Conservation (phyloP, 495 filamentous ascomycete genomes). For the Penicilliopsis zonata region DNA sequence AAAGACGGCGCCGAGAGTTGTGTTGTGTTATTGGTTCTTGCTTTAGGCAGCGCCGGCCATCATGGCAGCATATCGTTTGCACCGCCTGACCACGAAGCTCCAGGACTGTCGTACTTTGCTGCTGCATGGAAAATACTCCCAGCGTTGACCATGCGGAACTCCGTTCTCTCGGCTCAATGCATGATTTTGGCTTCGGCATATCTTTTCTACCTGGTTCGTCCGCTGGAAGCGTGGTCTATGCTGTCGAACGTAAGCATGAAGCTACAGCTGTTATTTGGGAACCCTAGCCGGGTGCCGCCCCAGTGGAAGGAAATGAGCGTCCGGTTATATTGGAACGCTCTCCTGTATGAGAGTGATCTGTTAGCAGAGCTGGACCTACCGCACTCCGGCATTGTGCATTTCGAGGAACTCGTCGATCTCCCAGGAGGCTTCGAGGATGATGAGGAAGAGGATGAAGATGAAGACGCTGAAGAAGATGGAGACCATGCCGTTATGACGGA, state of each 20-base stretch:
- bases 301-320: constrained; percentile 60
- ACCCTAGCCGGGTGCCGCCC: constrained; percentile 53
- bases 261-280: constrained; percentile 62
- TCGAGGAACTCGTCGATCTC: constrained; percentile 68
- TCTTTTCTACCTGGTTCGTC: constrained; percentile 69
- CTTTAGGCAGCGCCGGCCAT: constrained; percentile 61
- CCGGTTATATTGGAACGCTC: constrained; percentile 72
- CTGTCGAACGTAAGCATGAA: constrained; percentile 71
- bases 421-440: constrained; percentile 62
- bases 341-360: constrained; percentile 72
- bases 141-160: constrained; percentile 67
- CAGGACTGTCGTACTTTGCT: constrained; percentile 68
- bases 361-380: constrained; percentile 71
- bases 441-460: constrained; percentile 41
- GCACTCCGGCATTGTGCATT: constrained; percentile 69
- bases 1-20: constrained; percentile 70
- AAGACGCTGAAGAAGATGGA: constrained; percentile 8
- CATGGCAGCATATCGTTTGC: constrained; percentile 62
- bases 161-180: constrained; percentile 63
- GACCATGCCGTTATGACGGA: constrained; percentile 3
- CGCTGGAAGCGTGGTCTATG: constrained; percentile 71
- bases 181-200: constrained; percentile 70
- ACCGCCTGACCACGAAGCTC: constrained; percentile 57
- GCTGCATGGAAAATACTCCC: constrained; percentile 69
- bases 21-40: constrained; percentile 65